These are phyloP conservation scores for Fomes fomentarius DNA, from an alignment of 1,284 basidiomycete genomes.

Conservation along the genomic window DNA sequence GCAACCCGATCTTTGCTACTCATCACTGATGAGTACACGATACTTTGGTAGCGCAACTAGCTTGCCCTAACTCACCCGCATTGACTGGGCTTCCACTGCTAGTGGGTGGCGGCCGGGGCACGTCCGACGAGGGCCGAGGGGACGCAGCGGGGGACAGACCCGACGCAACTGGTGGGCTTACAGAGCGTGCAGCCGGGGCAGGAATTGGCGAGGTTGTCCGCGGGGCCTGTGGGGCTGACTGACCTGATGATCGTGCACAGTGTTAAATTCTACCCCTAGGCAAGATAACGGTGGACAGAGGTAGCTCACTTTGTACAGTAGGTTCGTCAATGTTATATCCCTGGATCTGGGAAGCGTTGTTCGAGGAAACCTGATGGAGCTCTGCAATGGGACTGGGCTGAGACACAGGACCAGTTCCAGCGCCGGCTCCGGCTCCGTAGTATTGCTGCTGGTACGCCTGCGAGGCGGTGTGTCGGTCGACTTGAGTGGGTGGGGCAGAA, in stretches of 20 bases:
- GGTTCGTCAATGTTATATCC: constrained; percentile 26
- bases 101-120: constrained; percentile 32
- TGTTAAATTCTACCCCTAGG: neutral
- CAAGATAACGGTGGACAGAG: neutral
- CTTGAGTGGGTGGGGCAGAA: constrained; percentile 14
- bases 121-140: constrained; percentile 27
- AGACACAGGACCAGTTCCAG: neutral
- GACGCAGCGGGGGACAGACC: constrained; percentile 19
- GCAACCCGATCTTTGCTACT: constrained; percentile 64
- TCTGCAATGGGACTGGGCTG: constrained; percentile 2
- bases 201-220: constrained; percentile 7
- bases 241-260: neutral
- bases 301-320: constrained; percentile 1
- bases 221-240: neutral
- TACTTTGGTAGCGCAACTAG: neutral
- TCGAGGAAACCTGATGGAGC: constrained; percentile 11
- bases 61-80: constrained; percentile 33
- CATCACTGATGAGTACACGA: neutral
- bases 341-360: constrained; percentile 13
- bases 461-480: constrained; percentile 29
- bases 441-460: constrained; percentile 27
- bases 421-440: constrained; percentile 10
- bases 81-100: constrained; percentile 35
- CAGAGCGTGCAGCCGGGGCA: neutral
- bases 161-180: neutral